Percentiles rank a stretch among this genome's conserved stretches.
Conservation (phyloP, 1,284 basidiomycete species). For the Fereydounia khargensis region DNA sequence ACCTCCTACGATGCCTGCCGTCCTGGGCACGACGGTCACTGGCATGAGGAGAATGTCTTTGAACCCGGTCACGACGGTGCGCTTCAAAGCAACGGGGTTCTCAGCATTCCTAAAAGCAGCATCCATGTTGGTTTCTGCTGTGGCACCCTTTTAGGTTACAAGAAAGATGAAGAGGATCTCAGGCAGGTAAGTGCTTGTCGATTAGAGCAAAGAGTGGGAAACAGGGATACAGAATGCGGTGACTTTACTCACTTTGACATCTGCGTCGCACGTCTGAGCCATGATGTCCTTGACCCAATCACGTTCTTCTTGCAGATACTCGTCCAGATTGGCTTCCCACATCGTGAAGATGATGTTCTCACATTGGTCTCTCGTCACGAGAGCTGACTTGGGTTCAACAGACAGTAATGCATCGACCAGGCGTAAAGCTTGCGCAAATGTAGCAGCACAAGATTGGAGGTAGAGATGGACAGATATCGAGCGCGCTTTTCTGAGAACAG, state of each 20-base stretch:
- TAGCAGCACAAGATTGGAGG: constrained; percentile 81
- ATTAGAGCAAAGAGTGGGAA: no score
- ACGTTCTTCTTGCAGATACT: constrained; percentile 90
- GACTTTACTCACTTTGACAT: constrained; percentile 55
- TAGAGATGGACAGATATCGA: constrained; percentile 73
- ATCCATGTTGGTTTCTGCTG: constrained; percentile 41
- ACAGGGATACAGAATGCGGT: no score
- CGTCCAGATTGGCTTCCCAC: constrained; percentile 94
- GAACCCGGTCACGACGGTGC: constrained; percentile 87
- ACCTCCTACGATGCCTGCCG: constrained; percentile 65
- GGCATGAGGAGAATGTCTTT: constrained; percentile 83
- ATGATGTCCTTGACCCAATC: constrained; percentile 75
- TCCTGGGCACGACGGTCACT: constrained; percentile 91
- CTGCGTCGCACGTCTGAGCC: constrained; percentile 72
- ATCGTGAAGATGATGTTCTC: constrained; percentile 81
- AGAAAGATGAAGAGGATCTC: no score
- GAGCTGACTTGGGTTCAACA: constrained; percentile 43
- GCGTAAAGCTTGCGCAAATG: constrained; percentile 81
- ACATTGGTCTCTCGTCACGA: constrained; percentile 61
- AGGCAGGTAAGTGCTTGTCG: no score
- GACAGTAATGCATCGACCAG: constrained; percentile 66
- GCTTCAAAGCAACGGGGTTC: constrained; percentile 87
- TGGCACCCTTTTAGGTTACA: no score
- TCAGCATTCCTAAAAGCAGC: constrained; percentile 72
- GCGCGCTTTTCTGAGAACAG: constrained; percentile 74